These are phyloP conservation scores for Dryas alaskensis DNA, from an alignment of 306 rosid species.

Conservation along the genomic window DNA sequence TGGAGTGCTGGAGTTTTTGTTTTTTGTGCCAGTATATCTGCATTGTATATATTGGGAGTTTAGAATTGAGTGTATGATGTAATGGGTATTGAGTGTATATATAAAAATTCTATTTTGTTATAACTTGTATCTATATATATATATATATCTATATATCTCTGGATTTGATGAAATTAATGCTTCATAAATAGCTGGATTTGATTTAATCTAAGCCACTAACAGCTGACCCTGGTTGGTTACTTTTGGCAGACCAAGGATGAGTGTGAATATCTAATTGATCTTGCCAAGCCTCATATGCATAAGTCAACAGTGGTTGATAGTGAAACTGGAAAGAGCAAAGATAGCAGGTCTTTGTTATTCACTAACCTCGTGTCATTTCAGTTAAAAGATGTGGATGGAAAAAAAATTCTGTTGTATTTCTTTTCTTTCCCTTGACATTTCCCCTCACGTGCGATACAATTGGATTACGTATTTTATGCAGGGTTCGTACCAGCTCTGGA, in stretches of 20 bases:
- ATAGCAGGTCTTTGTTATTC: constrained; percentile 72
- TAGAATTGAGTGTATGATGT: not conserved
- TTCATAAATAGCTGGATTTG: not conserved
- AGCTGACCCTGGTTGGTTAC: constrained; percentile 35
- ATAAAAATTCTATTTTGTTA: no score
- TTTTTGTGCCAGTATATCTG: not conserved
- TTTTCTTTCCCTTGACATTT: not conserved
- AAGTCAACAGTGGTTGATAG: constrained; percentile 90
- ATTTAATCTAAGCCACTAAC: constrained; percentile 15
- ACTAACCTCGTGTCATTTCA: constrained; percentile 14
- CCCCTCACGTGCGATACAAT: not conserved
- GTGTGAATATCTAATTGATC: constrained; percentile 71
- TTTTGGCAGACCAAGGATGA: constrained; percentile 76
- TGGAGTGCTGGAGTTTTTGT: not conserved
- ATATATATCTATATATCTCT: not conserved
- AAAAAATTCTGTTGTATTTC: constrained; percentile 3
- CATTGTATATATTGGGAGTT: not conserved
- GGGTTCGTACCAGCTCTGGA: constrained; percentile 97
- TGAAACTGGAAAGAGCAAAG: constrained; percentile 91
- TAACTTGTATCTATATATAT: not conserved
- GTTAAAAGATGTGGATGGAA: constrained; percentile 21
- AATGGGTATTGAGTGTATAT: not conserved
- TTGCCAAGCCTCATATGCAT: constrained; percentile 78
- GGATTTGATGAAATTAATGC: not conserved
- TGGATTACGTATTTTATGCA: constrained; percentile 19